These are phyloP conservation scores for Polygonum maritimum DNA, from an alignment of 148 eudicot genomes.

Conservation along the genomic window DNA sequence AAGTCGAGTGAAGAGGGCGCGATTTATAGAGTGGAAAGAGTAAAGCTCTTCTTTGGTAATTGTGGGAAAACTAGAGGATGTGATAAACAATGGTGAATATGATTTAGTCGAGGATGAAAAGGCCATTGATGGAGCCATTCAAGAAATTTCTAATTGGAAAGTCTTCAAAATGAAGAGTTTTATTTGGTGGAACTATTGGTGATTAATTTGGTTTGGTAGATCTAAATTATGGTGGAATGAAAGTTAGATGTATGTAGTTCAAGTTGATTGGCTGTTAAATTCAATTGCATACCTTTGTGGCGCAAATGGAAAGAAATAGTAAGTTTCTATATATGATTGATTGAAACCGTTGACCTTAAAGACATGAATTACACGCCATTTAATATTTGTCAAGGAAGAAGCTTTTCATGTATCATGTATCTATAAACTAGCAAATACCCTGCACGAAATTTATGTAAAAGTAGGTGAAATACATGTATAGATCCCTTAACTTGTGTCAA, in stretches of 20 bases:
- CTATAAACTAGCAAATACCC: no score
- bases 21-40: slow-evolving; percentile 23
- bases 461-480: no score
- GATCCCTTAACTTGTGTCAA: no score
- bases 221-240: background rate
- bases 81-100: background rate
- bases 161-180: background rate
- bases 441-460: no score
- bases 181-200: background rate
- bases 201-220: background rate
- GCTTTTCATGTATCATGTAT: no score
- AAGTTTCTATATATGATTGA: background rate
- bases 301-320: background rate
- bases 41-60: slow-evolving; percentile 20
- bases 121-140: background rate
- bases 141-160: background rate
- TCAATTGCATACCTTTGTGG: background rate
- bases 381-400: background rate
- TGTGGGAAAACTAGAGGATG: background rate
- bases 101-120: background rate
- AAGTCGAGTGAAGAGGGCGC: slow-evolving; percentile 24
- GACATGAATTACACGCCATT: background rate
- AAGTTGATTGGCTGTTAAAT: background rate
- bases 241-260: background rate
- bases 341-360: background rate